Percentiles rank a stretch among this genome's conserved stretches.
Conservation (phyloP, 306 rosid species). For the Cucurbita moschata region DNA sequence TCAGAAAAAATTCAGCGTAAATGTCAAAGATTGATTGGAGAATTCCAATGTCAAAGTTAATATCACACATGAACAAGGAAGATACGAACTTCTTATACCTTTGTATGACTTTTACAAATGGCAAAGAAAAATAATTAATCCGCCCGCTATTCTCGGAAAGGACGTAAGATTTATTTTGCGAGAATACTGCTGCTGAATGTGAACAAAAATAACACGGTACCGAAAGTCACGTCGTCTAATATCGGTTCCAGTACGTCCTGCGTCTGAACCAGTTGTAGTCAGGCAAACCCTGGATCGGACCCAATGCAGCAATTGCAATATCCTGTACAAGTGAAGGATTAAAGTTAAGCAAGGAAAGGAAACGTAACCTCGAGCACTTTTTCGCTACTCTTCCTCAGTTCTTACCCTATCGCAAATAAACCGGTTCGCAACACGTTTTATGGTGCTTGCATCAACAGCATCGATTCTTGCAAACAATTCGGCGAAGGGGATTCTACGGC, state of each 20-base stretch:
- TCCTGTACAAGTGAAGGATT: slow-evolving; percentile 35
- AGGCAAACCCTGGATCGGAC: slow-evolving; percentile 68
- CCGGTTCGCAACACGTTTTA: slow-evolving; percentile 87
- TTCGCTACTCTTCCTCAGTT: not conserved
- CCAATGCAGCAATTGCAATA: slow-evolving; percentile 80
- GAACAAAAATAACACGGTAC: slow-evolving; percentile 10
- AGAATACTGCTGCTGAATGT: slow-evolving; percentile 19
- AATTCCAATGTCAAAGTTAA: not conserved
- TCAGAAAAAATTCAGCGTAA: not conserved
- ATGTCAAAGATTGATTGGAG: not conserved
- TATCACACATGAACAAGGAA: not conserved
- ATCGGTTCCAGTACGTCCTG: slow-evolving; percentile 97
- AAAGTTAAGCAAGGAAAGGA: not conserved
- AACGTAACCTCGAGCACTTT: not conserved
- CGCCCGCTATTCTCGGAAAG: slow-evolving; percentile 18
- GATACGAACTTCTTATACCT: not conserved
- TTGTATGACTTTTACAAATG: slow-evolving; percentile 25
- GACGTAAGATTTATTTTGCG: slow-evolving; percentile 18
- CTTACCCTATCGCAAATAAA: slow-evolving; percentile 84
- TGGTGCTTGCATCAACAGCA: slow-evolving; percentile 76
- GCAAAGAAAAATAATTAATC: slow-evolving; percentile 22
- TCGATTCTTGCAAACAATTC: slow-evolving; percentile 93
- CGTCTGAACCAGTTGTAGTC: slow-evolving; percentile 99
- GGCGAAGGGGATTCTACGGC: slow-evolving; percentile 85
- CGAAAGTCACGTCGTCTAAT: slow-evolving; percentile 29